Evolutionary conservation across 2,329 filamentous ascomycete species (phyloP), one percentile per base, ranked within the genome.

Genomic region (Pezicula radicicola): DNA sequence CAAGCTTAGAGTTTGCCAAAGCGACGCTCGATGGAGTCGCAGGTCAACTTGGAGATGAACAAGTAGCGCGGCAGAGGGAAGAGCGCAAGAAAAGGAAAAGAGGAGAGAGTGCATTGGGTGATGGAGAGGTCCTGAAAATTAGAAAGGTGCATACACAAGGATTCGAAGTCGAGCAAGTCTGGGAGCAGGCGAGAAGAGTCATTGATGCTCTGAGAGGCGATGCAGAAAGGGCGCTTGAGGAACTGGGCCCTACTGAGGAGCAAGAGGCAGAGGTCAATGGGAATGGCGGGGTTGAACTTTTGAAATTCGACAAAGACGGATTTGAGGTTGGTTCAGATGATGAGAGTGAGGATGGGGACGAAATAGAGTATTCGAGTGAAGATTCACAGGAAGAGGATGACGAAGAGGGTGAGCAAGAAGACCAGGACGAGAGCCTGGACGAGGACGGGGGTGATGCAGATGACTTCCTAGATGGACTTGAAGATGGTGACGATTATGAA

Each of bases 171-270:
- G 83, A 86, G 18, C 93, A 97, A 70, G 85, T 99, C 41, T 99
- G 93, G 89, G 90, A 97, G 70, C 94, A 99, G 73, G 88, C 91
- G 8, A 87, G 85, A 64, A 84, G 89, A 62, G 90, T 97, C 18
- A 85, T 97, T 52, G 79, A 88, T 56, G 81, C 84, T 44, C 72
- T 85, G 6, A 73, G 74, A 41, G 69, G 73, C 16, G 78, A 85
- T 63, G 74, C 81, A 3, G 76, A 81, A 61, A 70, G 65, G 60
- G 75, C 68, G 33, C 68, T 77, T 41, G 71, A 68, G 46, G 70
- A 68, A 48, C 63, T 66, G 6, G 56, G 55, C 16, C 61, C 62
- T 33, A 50, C 62, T 12, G 61, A 61, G 16, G 55, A 47, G 44
- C 60, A 49, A 52, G 57, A 52, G 49, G 55, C 50, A 16, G 60